These are phyloP conservation scores for Aphanomyces cochlioides DNA, from an alignment of 352 stramenopile species.

Conservation along the genomic window DNA sequence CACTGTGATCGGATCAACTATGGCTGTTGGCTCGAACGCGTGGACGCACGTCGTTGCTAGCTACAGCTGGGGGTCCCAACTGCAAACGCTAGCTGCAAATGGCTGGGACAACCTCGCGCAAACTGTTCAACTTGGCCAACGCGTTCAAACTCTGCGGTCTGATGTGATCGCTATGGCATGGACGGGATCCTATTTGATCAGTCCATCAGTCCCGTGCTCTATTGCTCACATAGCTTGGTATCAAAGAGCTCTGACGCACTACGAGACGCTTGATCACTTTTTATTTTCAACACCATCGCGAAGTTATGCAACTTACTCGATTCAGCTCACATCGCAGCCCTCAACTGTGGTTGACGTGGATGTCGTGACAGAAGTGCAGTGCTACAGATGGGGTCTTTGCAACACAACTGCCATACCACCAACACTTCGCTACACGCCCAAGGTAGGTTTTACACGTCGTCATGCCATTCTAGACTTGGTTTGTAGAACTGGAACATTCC, in stretches of 20 bases:
- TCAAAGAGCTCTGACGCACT: slow-evolving; percentile 36
- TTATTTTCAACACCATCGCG: slow-evolving; percentile 49
- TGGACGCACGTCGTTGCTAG: slow-evolving; percentile 59
- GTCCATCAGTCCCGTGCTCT: neutral
- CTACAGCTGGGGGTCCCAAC: slow-evolving; percentile 41
- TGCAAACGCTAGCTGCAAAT: slow-evolving; percentile 14
- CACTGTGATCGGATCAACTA: slow-evolving; percentile 5
- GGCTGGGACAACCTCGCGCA: neutral
- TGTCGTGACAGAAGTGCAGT: slow-evolving; percentile 47
- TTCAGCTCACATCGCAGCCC: slow-evolving; percentile 48
- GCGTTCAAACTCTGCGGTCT: neutral
- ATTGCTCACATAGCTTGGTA: slow-evolving; percentile 57
- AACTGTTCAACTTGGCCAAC: neutral
- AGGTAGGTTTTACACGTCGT: slow-evolving; percentile 23
- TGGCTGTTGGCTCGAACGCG: neutral
- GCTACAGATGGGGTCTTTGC: slow-evolving; percentile 71
- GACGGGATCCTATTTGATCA: slow-evolving; percentile 12
- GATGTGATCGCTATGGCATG: slow-evolving; percentile 8
- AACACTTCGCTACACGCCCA: slow-evolving; percentile 39
- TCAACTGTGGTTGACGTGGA: slow-evolving; percentile 47
- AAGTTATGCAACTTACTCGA: slow-evolving; percentile 51
- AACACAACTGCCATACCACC: slow-evolving; percentile 52
- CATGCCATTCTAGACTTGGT: no score
- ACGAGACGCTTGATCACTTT: slow-evolving; percentile 60
- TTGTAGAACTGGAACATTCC: slow-evolving; percentile 25